Conservation (phyloP, 805 yeast species). For the Pichia gijzeniarum region DNA sequence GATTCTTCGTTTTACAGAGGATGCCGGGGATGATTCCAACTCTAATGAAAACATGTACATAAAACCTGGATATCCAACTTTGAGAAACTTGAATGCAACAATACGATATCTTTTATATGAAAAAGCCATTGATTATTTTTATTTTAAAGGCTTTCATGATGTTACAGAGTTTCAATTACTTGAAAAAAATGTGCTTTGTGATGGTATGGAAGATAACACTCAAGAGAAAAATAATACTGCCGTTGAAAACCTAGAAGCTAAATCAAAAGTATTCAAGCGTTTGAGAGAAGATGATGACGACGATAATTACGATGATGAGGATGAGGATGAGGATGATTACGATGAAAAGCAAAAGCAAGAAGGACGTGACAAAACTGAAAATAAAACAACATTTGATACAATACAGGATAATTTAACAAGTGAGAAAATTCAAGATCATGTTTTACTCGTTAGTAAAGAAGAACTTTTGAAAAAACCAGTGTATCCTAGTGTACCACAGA, state of each 20-base stretch:
- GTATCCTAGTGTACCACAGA: constrained; percentile 24
- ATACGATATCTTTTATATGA: constrained; percentile 64
- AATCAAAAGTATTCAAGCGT: neutral
- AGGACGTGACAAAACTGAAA: neutral
- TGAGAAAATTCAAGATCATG: constrained; percentile 1
- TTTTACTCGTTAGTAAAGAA: constrained; percentile 13
- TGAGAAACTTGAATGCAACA: constrained; percentile 50
- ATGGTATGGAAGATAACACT: neutral
- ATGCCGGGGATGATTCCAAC: constrained; percentile 21
- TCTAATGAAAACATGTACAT: constrained; percentile 33
- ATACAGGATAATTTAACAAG: neutral
- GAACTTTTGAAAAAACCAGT: constrained; percentile 25
- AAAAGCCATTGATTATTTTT: constrained; percentile 47
- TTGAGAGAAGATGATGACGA: constrained; percentile 23
- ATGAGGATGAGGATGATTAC: constrained; percentile 12
- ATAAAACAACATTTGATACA: neutral
- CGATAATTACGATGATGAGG: constrained; percentile 15
- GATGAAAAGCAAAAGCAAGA: constrained; percentile 8
- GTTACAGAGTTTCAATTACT: constrained; percentile 17
- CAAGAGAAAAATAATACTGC: neutral
- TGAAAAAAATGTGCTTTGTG: constrained; percentile 28
- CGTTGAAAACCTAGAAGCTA: neutral
- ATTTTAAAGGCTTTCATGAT: constrained; percentile 10
- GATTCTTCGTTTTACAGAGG: constrained; percentile 21
- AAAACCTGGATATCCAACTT: constrained; percentile 40